phyloP scores from a whole-genome alignment of 2,329 filamentous ascomycete species.

The Cadophora sp. region DNA sequence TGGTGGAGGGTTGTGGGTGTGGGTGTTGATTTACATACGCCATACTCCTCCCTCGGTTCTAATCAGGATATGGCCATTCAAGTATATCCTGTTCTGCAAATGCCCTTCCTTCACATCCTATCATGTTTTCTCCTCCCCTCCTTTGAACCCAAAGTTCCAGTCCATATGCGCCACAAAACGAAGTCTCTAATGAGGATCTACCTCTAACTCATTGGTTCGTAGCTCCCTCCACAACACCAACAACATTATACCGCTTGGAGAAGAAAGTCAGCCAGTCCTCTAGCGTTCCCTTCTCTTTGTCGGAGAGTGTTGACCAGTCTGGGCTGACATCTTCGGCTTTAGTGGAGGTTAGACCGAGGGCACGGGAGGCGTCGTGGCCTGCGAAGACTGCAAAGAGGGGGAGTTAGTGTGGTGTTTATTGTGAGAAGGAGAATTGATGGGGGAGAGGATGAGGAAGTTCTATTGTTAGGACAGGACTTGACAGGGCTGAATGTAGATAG shows the following conservation, averaged over 20 bases:
- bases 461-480: not conserved
- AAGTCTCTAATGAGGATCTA: not conserved
- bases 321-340: constrained; percentile 83
- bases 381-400: constrained; percentile 74
- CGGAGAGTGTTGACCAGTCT: constrained; percentile 82
- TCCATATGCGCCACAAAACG: too few species aligned
- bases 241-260: constrained; percentile 93
- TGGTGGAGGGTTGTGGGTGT: not conserved
- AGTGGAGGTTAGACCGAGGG: constrained; percentile 84
- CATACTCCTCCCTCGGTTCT: not conserved
- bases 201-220: constrained; percentile 52
- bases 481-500: not conserved
- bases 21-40: too few species aligned
- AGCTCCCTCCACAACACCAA: constrained; percentile 70
- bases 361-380: constrained; percentile 94
- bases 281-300: constrained; percentile 84
- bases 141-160: too few species aligned
- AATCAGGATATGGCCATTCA: not conserved
- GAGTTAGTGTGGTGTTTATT: not conserved
- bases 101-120: too few species aligned
- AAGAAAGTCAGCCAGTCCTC: constrained; percentile 97
- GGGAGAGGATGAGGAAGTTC: not conserved
- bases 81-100: not conserved
- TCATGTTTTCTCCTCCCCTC: too few species aligned
- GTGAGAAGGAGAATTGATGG: not conserved